Evolutionary conservation across 2,329 filamentous ascomycete genomes (phyloP).

Genomic region (Fusarium hainanense): DNA sequence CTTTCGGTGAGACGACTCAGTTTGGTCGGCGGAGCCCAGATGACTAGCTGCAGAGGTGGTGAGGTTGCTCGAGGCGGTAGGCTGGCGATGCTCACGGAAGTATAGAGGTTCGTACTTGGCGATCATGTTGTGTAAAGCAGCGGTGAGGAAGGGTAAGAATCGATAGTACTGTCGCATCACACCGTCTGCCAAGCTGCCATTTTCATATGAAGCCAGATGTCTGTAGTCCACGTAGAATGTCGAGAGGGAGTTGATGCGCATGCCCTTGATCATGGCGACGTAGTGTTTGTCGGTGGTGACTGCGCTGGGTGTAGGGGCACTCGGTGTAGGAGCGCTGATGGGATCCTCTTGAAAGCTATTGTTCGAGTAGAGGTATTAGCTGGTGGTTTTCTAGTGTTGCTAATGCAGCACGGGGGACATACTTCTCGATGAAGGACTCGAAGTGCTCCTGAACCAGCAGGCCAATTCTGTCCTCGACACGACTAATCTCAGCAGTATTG

Average conservation of each 20-base stretch:
- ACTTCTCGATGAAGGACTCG: conserved; percentile 83
- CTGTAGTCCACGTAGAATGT: conserved; percentile 89
- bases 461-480: conserved; percentile 81
- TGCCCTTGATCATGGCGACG: conserved; percentile 82
- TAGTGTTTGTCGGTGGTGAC: conserved; percentile 85
- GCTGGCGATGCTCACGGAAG: conserved; percentile 91
- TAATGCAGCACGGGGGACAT: conserved; percentile 42
- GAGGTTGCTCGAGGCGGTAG: conserved; percentile 77
- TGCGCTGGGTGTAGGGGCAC: conserved; percentile 73
- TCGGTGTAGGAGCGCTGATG: conserved; percentile 60
- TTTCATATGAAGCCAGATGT: conserved; percentile 81
- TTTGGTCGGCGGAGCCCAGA: conserved; percentile 69
- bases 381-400: background rate
- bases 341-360: conserved; percentile 75
- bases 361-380: background rate
- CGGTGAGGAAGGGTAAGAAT: conserved; percentile 90
- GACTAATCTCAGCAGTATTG: conserved; percentile 67
- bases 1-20: conserved; percentile 78
- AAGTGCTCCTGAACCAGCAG: conserved; percentile 80
- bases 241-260: conserved; percentile 79
- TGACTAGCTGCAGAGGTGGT: conserved; percentile 75
- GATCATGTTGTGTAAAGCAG: conserved; percentile 91
- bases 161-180: conserved; percentile 94
- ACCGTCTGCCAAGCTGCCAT: conserved; percentile 84
- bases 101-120: conserved; percentile 94